Evolutionary conservation across 2,329 filamentous ascomycete genomes (phyloP).

Genomic region (Arthroderma sp.): DNA sequence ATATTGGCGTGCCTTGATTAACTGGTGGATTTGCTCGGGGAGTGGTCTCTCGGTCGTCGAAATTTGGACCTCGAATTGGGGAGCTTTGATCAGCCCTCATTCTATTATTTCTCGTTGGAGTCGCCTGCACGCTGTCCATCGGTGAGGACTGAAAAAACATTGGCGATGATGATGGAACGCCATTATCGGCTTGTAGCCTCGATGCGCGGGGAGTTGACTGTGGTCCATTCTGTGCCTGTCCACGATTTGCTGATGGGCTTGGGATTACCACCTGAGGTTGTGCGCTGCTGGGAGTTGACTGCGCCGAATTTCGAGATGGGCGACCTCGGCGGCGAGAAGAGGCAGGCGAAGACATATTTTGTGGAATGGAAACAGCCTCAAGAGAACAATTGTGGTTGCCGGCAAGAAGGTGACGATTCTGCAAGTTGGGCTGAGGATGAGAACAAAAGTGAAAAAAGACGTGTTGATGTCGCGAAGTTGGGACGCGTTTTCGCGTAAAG

Average conservation of each 20-base stretch:
- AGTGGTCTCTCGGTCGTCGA: conserved; percentile 30
- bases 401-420: neutral
- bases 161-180: conserved; percentile 58
- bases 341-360: conserved; percentile 33
- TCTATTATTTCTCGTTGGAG: conserved; percentile 20
- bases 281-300: conserved; percentile 26
- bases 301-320: conserved; percentile 26
- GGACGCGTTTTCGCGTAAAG: conserved; percentile 10
- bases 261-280: conserved; percentile 4
- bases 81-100: conserved; percentile 35
- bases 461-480: neutral
- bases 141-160: conserved; percentile 61
- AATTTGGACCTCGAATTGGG: conserved; percentile 28
- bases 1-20: conserved; percentile 26
- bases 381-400: conserved; percentile 13
- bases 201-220: conserved; percentile 35
- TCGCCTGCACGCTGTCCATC: conserved; percentile 29
- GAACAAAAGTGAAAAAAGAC: neutral
- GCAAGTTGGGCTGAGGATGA: neutral
- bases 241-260: conserved; percentile 7
- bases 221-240: conserved; percentile 16
- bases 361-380: neutral
- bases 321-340: conserved; percentile 29
- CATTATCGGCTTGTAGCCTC: conserved; percentile 25
- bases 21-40: conserved; percentile 25